Percentiles rank a stretch among this genome's conserved stretches.
These are phyloP conservation scores for Hibiscus syriacus DNA, from an alignment of 345 rosid species.

Conservation along the genomic window DNA sequence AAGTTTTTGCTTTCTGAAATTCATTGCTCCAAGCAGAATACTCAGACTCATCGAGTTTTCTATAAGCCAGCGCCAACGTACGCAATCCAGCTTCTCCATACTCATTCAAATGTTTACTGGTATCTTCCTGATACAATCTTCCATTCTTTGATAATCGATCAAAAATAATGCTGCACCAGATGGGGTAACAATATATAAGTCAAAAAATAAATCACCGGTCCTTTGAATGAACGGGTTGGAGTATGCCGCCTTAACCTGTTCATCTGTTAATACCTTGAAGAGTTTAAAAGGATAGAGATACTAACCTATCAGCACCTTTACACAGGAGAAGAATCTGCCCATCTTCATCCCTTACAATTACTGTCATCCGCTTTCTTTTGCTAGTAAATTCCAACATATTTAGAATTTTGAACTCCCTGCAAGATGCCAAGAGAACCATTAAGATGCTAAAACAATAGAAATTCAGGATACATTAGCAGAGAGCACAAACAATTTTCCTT, in stretches of 20 bases:
- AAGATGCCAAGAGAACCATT: slow-evolving; percentile 15
- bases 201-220: neutral
- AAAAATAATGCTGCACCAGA: no score
- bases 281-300: slow-evolving; percentile 3
- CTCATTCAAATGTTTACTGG: no score
- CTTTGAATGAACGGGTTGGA: neutral
- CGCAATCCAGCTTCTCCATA: no score
- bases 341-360: slow-evolving; percentile 65
- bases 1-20: no score
- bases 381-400: no score
- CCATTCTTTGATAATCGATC: no score
- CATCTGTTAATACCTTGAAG: neutral
- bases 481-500: neutral
- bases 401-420: slow-evolving; percentile 88
- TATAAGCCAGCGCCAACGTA: no score
- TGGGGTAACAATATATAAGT: slow-evolving; percentile 8
- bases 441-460: slow-evolving; percentile 12
- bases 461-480: slow-evolving; percentile 9
- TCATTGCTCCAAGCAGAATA: no score
- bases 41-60: no score
- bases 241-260: no score
- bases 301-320: slow-evolving; percentile 99
- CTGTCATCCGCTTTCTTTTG: slow-evolving; percentile 95
- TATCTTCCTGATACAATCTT: no score
- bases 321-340: slow-evolving; percentile 80